phyloP scores from a whole-genome alignment of 1,284 basidiomycete genomes.

The Fomes fomentarius region DNA sequence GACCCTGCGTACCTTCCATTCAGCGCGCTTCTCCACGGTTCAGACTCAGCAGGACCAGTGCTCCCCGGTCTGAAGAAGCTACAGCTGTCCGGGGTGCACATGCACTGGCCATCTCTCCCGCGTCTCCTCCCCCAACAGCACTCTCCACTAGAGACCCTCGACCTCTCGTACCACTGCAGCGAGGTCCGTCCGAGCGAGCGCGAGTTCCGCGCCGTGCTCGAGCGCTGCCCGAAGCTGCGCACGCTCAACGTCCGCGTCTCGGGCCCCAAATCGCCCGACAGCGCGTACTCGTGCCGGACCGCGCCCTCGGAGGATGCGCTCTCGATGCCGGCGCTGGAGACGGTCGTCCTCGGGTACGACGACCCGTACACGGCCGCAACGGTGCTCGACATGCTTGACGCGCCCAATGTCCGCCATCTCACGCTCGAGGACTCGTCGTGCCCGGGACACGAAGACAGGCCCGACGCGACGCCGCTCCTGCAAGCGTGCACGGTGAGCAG shows the following conservation, averaged over 20 bases:
- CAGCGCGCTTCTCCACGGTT: conserved; percentile 16
- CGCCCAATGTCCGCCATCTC: conserved; percentile 14
- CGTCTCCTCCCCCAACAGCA: conserved; percentile 15
- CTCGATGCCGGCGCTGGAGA: conserved; percentile 16
- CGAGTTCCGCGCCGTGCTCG: conserved; percentile 18
- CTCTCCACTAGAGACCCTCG: conserved; percentile 15
- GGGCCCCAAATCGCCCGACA: conserved; percentile 7
- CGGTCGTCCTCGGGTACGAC: conserved; percentile 24
- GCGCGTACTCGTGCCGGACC: background rate
- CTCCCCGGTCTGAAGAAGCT: conserved; percentile 25
- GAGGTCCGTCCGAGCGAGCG: conserved; percentile 22
- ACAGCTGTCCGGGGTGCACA: conserved; percentile 28
- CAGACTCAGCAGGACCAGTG: conserved; percentile 1
- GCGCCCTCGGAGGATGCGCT: conserved; percentile 4
- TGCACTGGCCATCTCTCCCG: conserved; percentile 23
- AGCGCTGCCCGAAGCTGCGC: conserved; percentile 13
- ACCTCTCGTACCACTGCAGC: conserved; percentile 27
- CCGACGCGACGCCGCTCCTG: conserved; percentile 22
- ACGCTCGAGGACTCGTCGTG: conserved; percentile 20
- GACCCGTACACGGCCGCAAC: conserved; percentile 13
- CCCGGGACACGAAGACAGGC: conserved; percentile 12
- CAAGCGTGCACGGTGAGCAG: conserved; percentile 11
- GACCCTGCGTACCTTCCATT: conserved; percentile 40
- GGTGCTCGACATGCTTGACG: conserved; percentile 16
- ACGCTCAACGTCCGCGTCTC: conserved; percentile 23